Evolutionary conservation across 2,329 filamentous ascomycete species (phyloP), one percentile per base, ranked within the genome.

Genomic region (Graphilbum ipis-grandicollis): DNA sequence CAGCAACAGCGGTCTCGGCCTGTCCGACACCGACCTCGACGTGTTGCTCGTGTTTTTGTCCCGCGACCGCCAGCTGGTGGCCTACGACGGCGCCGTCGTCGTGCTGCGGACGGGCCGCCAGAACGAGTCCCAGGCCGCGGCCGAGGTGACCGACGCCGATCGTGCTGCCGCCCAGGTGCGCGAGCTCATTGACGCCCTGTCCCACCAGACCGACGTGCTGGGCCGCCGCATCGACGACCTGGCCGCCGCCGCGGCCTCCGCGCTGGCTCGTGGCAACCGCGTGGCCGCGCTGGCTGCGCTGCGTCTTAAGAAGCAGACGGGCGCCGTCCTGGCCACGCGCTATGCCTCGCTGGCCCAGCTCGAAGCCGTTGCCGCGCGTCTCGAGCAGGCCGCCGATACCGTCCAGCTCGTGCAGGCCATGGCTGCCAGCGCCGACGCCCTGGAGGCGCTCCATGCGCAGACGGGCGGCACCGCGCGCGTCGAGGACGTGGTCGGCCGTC

Each of bases 371-470:
- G 80, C 84, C 37, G 57, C 66, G n/a, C 80, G 78, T 50, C 81
- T 98, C 36, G 78, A 93, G 52, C 76, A 88, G 54, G 90, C 90
- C 0, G 68, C 75, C 0, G 81, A 86, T 54, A 82, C 94, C 44
- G 74, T 92, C 9, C 79, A 84, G 47, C 69, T 94, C 13, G 74
- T 96, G 9, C 69, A 71, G 41, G 77, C 85, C 6, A 86, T 98
- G 77, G 73, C 84, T 50, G 69, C 75, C 14, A 84, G 82, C 43
- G 72, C 79, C 0, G 67, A 66, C 25, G 83, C 81, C 1, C 65
- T 98, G 25, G 68, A 70, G 45, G 65, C 62, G 19, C 64, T 98
- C 22, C 85, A 93, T 51, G 65, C 69, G 33, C 71, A 83, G 51
- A 69, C 85, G 18, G 90, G 90, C 33, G 81, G 83, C 2, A 68